These are phyloP conservation scores for Ascoidea asiatica DNA, from an alignment of 805 yeast genomes.

Conservation along the genomic window DNA sequence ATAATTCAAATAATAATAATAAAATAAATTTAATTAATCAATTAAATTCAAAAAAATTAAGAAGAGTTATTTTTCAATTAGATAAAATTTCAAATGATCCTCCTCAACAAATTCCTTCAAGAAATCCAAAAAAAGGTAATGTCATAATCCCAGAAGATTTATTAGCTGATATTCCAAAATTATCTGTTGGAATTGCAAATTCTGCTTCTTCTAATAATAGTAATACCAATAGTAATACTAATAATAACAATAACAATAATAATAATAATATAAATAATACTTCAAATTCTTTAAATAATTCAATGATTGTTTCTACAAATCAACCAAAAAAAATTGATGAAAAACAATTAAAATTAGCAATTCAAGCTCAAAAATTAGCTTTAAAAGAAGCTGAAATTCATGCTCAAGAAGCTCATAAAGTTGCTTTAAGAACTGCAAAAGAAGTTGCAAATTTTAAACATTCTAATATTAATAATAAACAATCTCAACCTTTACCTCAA, in stretches of 20 bases:
- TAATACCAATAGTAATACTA: constrained; percentile 17
- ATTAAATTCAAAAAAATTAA: constrained; percentile 23
- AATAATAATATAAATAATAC: constrained; percentile 19
- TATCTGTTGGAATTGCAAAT: constrained; percentile 56
- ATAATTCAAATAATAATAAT: not conserved
- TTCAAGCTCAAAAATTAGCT: constrained; percentile 43
- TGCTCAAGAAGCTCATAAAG: constrained; percentile 62
- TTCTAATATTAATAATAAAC: constrained; percentile 12
- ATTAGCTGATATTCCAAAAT: constrained; percentile 38
- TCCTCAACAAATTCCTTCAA: constrained; percentile 87
- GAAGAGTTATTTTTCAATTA: constrained; percentile 66
- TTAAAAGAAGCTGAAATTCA: constrained; percentile 52
- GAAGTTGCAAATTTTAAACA: constrained; percentile 41
- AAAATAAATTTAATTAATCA: constrained; percentile 16
- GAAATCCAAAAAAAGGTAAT: constrained; percentile 71
- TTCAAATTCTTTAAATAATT: too few relatives aligned
- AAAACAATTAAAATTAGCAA: constrained; percentile 38
- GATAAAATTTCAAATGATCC: constrained; percentile 69
- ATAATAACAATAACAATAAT: constrained; percentile 21
- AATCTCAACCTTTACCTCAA: too few relatives aligned
- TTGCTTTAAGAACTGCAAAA: constrained; percentile 56
- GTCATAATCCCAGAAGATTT: constrained; percentile 61
- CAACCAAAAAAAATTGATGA: constrained; percentile 24
- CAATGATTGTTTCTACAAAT: too few relatives aligned
- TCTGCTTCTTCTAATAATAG: too few relatives aligned